phyloP scores from a whole-genome alignment of 805 yeast species.

The Candida ipomoeae region DNA sequence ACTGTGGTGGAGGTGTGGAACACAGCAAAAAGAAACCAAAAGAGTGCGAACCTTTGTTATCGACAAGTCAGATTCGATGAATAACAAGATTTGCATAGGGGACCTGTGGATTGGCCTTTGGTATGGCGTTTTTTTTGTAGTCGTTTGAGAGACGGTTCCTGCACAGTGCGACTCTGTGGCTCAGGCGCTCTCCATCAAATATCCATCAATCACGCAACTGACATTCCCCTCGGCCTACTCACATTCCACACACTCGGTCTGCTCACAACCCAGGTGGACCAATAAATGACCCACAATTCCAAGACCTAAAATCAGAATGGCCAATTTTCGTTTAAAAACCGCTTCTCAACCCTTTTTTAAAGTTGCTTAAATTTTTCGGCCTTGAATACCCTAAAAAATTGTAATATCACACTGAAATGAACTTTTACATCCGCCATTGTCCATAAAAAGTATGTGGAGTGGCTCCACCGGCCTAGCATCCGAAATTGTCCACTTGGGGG shows the following conservation, averaged over 20 bases:
- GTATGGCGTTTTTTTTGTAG: constrained; percentile 1
- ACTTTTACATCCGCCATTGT: neutral
- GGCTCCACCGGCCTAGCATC: neutral
- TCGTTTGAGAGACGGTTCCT: neutral
- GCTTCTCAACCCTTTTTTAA: neutral
- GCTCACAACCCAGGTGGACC: neutral
- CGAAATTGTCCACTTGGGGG: neutral
- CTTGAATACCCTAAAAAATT: neutral
- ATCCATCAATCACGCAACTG: neutral
- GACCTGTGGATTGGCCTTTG: neutral
- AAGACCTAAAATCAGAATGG: neutral
- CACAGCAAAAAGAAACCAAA: neutral
- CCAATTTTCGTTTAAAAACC: neutral
- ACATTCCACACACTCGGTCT: neutral
- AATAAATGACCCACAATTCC: neutral
- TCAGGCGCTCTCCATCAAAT: neutral
- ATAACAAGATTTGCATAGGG: neutral
- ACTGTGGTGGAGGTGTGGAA: constrained; percentile 5
- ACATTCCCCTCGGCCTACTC: neutral
- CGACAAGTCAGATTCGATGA: neutral
- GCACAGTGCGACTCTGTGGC: neutral
- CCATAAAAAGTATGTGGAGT: neutral
- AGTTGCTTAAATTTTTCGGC: neutral
- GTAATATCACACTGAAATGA: too few species aligned
- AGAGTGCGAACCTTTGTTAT: neutral